These are phyloP conservation scores for Epichloe coenophiala DNA, from an alignment of 2,329 filamentous ascomycete genomes.

Conservation along the genomic window DNA sequence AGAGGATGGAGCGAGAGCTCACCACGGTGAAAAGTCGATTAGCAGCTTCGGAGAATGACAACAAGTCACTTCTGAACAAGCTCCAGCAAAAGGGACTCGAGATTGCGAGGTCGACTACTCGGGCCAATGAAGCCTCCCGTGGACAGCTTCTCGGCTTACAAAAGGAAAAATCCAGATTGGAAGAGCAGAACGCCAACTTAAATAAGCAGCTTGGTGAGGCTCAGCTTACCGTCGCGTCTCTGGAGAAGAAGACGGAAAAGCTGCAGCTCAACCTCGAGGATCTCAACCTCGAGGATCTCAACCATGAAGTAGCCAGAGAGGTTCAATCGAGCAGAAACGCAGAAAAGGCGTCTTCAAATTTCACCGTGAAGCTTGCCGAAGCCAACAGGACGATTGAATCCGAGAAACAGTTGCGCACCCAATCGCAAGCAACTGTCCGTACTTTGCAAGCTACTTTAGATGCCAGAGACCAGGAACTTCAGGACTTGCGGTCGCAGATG, in stretches of 20 bases:
- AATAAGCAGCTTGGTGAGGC: slow-evolving; percentile 76
- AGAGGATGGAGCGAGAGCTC: slow-evolving; percentile 80
- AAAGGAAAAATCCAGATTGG: slow-evolving; percentile 67
- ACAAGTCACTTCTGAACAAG: slow-evolving; percentile 88
- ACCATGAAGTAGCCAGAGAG: slow-evolving; percentile 80
- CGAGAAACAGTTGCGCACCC: slow-evolving; percentile 70
- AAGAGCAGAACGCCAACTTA: slow-evolving; percentile 71
- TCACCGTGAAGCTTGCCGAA: slow-evolving; percentile 74
- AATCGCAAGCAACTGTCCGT: slow-evolving; percentile 75
- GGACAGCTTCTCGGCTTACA: slow-evolving; percentile 64
- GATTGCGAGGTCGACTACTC: slow-evolving; percentile 79
- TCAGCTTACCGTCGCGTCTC: slow-evolving; percentile 65
- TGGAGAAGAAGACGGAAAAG: slow-evolving; percentile 94
- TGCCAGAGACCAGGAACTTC: slow-evolving; percentile 65
- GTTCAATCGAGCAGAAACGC: slow-evolving; percentile 81
- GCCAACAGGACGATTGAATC: slow-evolving; percentile 81
- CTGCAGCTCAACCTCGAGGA: slow-evolving; percentile 79
- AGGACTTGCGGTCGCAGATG: slow-evolving; percentile 67
- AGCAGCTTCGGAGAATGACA: slow-evolving; percentile 89
- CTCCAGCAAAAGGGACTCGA: slow-evolving; percentile 95
- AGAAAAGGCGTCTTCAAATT: slow-evolving; percentile 72
- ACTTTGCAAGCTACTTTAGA: slow-evolving; percentile 71
- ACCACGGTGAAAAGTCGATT: slow-evolving; percentile 83
- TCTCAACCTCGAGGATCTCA: slow-evolving; percentile 86
- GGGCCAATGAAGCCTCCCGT: slow-evolving; percentile 71